Conservation (phyloP, 148 eudicot species). For the Linanthus parryae region DNA sequence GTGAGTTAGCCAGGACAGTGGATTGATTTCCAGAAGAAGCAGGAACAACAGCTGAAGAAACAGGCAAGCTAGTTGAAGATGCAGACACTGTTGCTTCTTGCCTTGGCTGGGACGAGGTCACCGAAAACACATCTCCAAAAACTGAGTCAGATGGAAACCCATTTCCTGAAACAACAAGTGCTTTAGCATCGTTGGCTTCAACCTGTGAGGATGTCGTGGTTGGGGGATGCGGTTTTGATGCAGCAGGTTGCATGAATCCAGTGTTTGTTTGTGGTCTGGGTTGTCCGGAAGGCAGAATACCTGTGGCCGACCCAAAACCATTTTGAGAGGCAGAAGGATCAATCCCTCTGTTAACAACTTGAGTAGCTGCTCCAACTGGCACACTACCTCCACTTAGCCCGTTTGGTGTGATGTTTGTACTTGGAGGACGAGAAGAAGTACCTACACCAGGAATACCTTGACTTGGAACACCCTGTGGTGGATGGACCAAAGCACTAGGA, state of each 20-base stretch:
- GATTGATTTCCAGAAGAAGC: conserved; percentile 29
- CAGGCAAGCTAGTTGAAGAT: conserved; percentile 28
- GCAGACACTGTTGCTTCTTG: conserved; percentile 22
- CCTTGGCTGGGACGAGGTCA: conserved; percentile 32
- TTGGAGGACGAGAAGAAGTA: conserved; percentile 25
- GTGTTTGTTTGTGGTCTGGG: conserved; percentile 35
- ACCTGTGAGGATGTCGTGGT: conserved; percentile 20
- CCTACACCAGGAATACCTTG: conserved; percentile 46
- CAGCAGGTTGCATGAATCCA: conserved; percentile 27
- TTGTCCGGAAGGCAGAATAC: conserved; percentile 30
- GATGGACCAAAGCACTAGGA: conserved; percentile 28
- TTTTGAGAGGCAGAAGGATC: conserved; percentile 29
- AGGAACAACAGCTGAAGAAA: conserved; percentile 36
- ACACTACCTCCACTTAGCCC: conserved; percentile 37
- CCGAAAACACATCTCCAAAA: conserved; percentile 59
- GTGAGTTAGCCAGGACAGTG: conserved; percentile 19
- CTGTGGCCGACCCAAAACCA: conserved; percentile 28
- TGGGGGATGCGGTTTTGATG: conserved; percentile 22
- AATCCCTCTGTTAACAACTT: conserved; percentile 25
- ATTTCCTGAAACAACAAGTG: conserved; percentile 48
- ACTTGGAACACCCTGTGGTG: conserved; percentile 39
- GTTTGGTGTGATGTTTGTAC: conserved; percentile 24
- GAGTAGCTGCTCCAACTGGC: conserved; percentile 29
- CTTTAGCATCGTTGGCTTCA: conserved; percentile 34
- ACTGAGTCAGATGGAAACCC: conserved; percentile 56